Evolutionary conservation across 2,329 filamentous ascomycete species (phyloP).

Genomic region (Penicillium verrucosum): DNA sequence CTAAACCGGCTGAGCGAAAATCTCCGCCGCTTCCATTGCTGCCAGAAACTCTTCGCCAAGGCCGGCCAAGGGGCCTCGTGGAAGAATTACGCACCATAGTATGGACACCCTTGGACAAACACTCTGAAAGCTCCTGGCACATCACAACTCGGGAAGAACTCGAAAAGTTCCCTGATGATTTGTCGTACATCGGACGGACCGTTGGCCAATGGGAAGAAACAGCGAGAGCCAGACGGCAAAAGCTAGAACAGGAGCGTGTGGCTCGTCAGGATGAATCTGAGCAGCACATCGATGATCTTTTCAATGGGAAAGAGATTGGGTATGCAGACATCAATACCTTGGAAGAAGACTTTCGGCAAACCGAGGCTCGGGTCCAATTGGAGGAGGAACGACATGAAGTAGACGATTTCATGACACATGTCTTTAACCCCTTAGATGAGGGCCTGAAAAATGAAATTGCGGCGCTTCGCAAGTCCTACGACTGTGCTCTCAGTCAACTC

Average conservation of each 20-base stretch:
- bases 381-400: constrained; percentile 54
- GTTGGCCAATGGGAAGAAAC: constrained; percentile 48
- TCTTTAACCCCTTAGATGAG: constrained; percentile 51
- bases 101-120: constrained; percentile 32
- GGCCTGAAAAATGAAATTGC: constrained; percentile 51
- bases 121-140: constrained; percentile 35
- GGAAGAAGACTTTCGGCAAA: constrained; percentile 54
- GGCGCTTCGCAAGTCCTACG: constrained; percentile 47
- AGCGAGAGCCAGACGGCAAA: constrained; percentile 43
- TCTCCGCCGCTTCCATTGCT: constrained; percentile 28
- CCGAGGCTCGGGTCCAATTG: constrained; percentile 51
- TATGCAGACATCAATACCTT: constrained; percentile 56
- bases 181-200: constrained; percentile 43
- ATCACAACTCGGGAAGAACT: constrained; percentile 33
- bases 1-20: constrained; percentile 26
- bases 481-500: constrained; percentile 42
- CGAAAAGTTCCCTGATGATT: constrained; percentile 40
- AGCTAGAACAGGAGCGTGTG: constrained; percentile 49
- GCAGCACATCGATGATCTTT: constrained; percentile 52
- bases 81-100: constrained; percentile 38
- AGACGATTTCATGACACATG: constrained; percentile 48
- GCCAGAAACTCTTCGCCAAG: constrained; percentile 34
- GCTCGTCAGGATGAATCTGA: constrained; percentile 53
- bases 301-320: constrained; percentile 56
- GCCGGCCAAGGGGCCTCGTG: constrained; percentile 25